Base-by-base conservation (phyloP, 139 green algal species). In the Chlamydomonas sp. region DNA sequence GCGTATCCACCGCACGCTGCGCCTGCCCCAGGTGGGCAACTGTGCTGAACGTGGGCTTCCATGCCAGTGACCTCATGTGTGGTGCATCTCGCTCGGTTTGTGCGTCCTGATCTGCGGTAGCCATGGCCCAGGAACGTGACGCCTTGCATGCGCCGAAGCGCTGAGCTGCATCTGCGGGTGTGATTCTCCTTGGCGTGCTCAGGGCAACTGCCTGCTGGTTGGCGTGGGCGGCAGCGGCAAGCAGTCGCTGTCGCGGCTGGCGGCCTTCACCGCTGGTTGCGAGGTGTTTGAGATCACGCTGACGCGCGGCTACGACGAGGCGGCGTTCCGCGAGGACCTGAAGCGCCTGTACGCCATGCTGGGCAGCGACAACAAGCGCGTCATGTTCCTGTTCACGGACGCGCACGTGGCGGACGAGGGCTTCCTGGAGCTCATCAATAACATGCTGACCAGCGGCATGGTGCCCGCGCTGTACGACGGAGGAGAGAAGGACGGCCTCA, bases 391-490 rank as follows among this genome's bases (percentile, higher is more conserved):
- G 49, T 97, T 98, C 93, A 97, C 96, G 57, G 96, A 98, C 87
- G 90, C 91, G 8, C 95, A 98, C 87, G 96, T 98, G 15, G 96
- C 92, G 5, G 93, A 98, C 49, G 96, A 98, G 91, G 93, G 94
- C 84, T 98, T 98, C 89, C 86, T 98, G 90, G 96, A 98, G 92
- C 93, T 97, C 15, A 95, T 98, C 91, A 98, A 98, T 91, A 98
- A 97, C 92, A 97, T 98, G 95, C 91, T 98, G 49, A 97, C 96
- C 67, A 92, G 87, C 73, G 96, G 96, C 78, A 97, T 97, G 94
- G 95, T 98, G 76, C 96, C 96, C 6, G 96, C 95, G 76, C 88
- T 98, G 73, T 98, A 96, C 87, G 94, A 96, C 79, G 95, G 97
- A 20, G 78, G 84, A 0, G 96, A 98, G 83, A 98, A 98, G 90